Evolutionary conservation across 306 rosid species (phyloP), one percentile per base, ranked within the genome.

Genomic region (Myrica gale): DNA sequence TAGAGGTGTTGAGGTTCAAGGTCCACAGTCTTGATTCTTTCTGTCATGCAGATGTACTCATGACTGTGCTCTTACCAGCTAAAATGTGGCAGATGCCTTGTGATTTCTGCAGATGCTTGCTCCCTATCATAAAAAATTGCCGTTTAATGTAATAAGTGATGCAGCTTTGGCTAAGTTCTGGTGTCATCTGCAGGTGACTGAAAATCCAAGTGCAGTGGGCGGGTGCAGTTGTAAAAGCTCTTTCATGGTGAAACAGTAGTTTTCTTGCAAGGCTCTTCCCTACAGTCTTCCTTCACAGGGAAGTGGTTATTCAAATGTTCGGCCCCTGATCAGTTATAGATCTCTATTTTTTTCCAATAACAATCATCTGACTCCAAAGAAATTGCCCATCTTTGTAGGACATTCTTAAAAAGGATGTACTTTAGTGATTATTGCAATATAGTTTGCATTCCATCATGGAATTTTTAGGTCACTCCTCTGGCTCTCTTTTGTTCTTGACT

Each of bases 211-310:
- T 78, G 98, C 96, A 17, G 97, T 92, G 41, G 96, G 96, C 16
- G 98, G 97, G 60, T 95, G 98, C 83, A 92, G 97, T 79, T 92
- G 98, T 81, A 90, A 95, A 85, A 85, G 89, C 80, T 95, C 96
- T 71, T 92, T 95, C 89, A 95, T 92, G 97, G 92, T 92, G 84
- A 95, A 92, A 81, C 89, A 75, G 66, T 89, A 91, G 81, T 73
- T 41, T 55, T 72, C 32, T 61, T 71, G 70, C 73, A 15, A 32
- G 74, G 45, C 42, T 55, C 43, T 68, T 73, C 71, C 32, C 50
- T 7, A 9, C 5, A 39, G 17, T 37, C 21, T 39, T 16, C 50
- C 26, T 6, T 48, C 50, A 65, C 48, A 17, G 48, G 7, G 9
- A 17, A 65, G 70, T 16, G 70, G 50, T 65, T 50, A 42, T 9